Percentiles rank a stretch among this genome's conserved stretches.
Conservation (phyloP, 257 asterid genomes). For the Petunia secreta region DNA sequence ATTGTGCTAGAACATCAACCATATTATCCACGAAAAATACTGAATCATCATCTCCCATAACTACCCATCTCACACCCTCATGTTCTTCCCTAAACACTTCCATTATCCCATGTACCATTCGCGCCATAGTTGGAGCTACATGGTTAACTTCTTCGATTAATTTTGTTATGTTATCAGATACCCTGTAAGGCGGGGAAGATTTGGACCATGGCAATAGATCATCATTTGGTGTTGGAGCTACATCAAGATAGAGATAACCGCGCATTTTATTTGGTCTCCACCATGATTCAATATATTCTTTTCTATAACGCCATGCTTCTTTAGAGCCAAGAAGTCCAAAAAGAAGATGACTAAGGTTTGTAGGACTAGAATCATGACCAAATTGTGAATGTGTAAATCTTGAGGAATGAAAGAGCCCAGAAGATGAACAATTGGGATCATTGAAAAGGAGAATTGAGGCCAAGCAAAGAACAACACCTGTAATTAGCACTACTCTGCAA, state of each 20-base stretch:
- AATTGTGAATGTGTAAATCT: background rate
- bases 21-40: constrained; percentile 63
- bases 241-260: constrained; percentile 55
- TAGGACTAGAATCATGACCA: constrained; percentile 27
- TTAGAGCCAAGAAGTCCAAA: constrained; percentile 61
- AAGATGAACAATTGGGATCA: constrained; percentile 24
- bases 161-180: constrained; percentile 41
- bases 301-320: constrained; percentile 45
- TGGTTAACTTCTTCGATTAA: constrained; percentile 40
- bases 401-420: constrained; percentile 19
- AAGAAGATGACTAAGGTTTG: constrained; percentile 51
- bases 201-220: constrained; percentile 58
- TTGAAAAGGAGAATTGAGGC: constrained; percentile 32
- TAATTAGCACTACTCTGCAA: constrained; percentile 35
- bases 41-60: constrained; percentile 80
- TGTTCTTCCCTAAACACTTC: constrained; percentile 51
- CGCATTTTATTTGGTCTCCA: constrained; percentile 50
- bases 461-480: constrained; percentile 31
- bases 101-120: constrained; percentile 64
- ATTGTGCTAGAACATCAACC: constrained; percentile 47
- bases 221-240: constrained; percentile 34
- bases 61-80: constrained; percentile 56
- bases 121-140: constrained; percentile 40
- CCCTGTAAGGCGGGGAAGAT: constrained; percentile 49
- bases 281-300: constrained; percentile 58